A percentile compares a stretch with the other conserved stretches of the same genome.
These are phyloP conservation scores for Mycena epipterygia DNA, from an alignment of 768 basidiomycete genomes.

Conservation along the genomic window DNA sequence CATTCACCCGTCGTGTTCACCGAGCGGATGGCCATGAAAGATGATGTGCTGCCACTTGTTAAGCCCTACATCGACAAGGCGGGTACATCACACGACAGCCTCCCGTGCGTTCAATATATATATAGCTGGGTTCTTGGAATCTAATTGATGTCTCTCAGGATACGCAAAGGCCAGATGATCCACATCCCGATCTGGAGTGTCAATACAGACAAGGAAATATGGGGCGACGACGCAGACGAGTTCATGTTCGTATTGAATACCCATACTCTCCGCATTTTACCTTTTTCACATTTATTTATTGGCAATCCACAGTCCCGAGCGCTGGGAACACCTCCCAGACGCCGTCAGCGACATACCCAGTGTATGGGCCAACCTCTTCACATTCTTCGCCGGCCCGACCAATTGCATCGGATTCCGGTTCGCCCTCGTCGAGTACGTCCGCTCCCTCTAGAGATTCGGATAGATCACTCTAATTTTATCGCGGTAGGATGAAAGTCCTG, in stretches of 20 bases:
- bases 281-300: too few relatives aligned
- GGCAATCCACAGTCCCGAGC: background rate
- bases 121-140: background rate
- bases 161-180: background rate
- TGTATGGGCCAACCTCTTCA: background rate
- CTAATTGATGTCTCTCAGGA: background rate
- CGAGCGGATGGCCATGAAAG: background rate
- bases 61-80: background rate
- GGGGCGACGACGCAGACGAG: background rate
- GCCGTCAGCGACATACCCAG: background rate
- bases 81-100: background rate
- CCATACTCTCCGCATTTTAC: too few relatives aligned
- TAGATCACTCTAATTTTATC: background rate
- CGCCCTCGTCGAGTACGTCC: background rate
- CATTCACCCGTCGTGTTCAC: background rate
- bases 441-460: too few relatives aligned
- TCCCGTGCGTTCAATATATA: background rate
- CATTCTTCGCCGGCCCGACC: background rate
- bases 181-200: background rate
- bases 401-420: background rate
- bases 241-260: background rate
- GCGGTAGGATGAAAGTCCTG: background rate
- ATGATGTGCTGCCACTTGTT: too few relatives aligned
- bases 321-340: background rate
- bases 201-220: background rate